phyloP scores from a whole-genome alignment of 768 basidiomycete genomes.

The Phanerochaete sordida region DNA sequence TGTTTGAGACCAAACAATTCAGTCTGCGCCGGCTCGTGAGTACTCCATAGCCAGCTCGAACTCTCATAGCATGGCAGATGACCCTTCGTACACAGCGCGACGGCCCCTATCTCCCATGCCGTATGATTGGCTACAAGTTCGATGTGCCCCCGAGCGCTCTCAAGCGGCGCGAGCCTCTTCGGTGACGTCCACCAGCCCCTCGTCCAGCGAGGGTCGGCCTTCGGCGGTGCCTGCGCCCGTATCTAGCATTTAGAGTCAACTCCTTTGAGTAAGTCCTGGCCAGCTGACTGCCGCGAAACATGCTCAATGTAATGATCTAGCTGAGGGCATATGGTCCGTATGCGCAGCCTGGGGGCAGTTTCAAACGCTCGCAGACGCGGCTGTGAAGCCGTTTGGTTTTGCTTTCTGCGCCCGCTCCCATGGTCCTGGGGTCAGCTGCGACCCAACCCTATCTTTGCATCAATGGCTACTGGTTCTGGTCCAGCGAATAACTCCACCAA shows the following conservation, averaged over 20 bases:
- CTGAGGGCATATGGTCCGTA: background rate
- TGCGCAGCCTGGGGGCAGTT: background rate
- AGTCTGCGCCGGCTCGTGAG: conserved; percentile 7
- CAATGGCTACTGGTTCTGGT: background rate
- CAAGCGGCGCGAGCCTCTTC: background rate
- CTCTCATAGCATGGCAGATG: background rate
- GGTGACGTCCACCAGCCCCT: background rate
- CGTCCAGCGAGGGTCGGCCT: background rate
- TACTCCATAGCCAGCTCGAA: conserved; percentile 3
- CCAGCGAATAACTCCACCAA: conserved; percentile 2
- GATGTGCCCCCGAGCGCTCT: background rate
- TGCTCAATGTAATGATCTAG: background rate
- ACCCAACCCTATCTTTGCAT: conserved; percentile 9
- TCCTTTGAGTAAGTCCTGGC: background rate
- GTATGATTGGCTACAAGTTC: background rate
- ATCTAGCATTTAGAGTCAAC: background rate
- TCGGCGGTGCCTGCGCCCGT: background rate
- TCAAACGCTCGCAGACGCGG: background rate
- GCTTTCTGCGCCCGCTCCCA: conserved; percentile 6
- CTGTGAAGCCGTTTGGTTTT: background rate
- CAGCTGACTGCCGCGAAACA: background rate
- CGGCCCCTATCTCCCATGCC: background rate
- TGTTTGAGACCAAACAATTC: conserved; percentile 3
- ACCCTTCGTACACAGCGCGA: conserved; percentile 3
- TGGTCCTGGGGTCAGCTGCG: conserved; percentile 12